These are phyloP conservation scores for Stephania japonica DNA, from an alignment of 164 flowering plant species.

Conservation along the genomic window DNA sequence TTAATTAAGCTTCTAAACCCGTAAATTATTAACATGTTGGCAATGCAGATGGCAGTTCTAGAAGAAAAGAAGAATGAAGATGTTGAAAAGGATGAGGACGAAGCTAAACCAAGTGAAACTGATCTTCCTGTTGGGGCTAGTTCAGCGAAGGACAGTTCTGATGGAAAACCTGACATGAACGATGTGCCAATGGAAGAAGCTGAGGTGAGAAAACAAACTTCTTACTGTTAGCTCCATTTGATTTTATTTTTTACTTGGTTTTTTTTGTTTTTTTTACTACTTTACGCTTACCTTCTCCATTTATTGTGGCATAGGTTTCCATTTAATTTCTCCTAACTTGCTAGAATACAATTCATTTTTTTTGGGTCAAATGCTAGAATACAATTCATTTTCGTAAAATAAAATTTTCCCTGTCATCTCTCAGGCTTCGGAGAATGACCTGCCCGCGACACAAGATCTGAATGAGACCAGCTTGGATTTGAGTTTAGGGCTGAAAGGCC, in stretches of 20 bases:
- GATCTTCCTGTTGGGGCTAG: slow-evolving; percentile 28
- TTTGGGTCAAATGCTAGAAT: background rate
- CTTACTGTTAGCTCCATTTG: background rate
- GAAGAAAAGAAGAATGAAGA: slow-evolving; percentile 69
- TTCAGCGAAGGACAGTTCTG: slow-evolving; percentile 32
- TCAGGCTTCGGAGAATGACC: slow-evolving; percentile 38
- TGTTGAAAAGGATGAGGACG: slow-evolving; percentile 53
- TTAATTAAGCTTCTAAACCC: background rate
- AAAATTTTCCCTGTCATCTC: background rate
- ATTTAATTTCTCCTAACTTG: background rate
- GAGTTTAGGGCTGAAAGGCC: slow-evolving; percentile 45
- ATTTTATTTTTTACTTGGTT: background rate
- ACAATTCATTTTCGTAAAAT: background rate
- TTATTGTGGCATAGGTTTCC: no score
- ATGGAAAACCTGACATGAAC: slow-evolving; percentile 78
- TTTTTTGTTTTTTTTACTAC: background rate
- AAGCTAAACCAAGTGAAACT: slow-evolving; percentile 33
- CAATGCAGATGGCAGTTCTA: slow-evolving; percentile 54
- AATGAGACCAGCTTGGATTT: slow-evolving; percentile 73
- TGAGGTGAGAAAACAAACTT: slow-evolving; percentile 35
- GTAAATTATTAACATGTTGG: slow-evolving; percentile 5
- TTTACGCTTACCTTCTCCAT: no score
- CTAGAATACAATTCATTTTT: background rate
- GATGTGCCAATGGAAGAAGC: slow-evolving; percentile 68
- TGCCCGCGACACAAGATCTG: slow-evolving; percentile 45